These are phyloP conservation scores for Teunomyces gatunensis DNA, from an alignment of 805 yeast species.

Conservation along the genomic window DNA sequence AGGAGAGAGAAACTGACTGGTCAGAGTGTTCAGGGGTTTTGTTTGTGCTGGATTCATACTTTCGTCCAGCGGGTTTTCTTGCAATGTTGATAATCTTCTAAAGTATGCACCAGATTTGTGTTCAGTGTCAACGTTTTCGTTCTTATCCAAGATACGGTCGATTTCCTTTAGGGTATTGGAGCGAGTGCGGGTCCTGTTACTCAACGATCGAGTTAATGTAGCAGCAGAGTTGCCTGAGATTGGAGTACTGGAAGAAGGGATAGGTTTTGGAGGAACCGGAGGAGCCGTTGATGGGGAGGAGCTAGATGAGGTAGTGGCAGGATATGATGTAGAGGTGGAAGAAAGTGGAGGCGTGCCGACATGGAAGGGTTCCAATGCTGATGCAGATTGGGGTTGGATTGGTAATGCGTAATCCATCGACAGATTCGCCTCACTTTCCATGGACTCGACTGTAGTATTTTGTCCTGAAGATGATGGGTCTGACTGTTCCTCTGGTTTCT, in stretches of 20 bases:
- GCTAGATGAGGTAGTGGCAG: neutral
- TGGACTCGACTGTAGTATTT: neutral
- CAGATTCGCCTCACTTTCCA: neutral
- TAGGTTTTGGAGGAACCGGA: neutral
- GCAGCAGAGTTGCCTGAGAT: constrained; percentile 4
- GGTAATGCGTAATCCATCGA: constrained; percentile 4
- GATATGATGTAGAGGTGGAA: neutral
- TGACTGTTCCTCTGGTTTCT: constrained; percentile 23
- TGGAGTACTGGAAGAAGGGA: constrained; percentile 8
- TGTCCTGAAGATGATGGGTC: neutral
- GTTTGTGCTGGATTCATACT: neutral
- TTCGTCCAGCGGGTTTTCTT: constrained; percentile 45
- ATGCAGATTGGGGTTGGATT: constrained; percentile 4
- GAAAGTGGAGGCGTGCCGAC: constrained; percentile 2
- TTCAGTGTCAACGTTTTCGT: constrained; percentile 40
- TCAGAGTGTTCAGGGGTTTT: neutral
- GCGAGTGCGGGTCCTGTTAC: constrained; percentile 23
- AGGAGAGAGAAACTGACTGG: neutral
- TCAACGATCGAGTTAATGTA: constrained; percentile 11
- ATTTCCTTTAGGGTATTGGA: constrained; percentile 37
- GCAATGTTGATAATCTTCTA: constrained; percentile 61
- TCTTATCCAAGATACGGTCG: constrained; percentile 34
- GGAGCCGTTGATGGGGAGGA: constrained; percentile 2
- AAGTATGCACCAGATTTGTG: constrained; percentile 62
- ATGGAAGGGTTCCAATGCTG: neutral